Conservation (phyloP, 805 yeast species). For the Kodamaea fukazawae region DNA sequence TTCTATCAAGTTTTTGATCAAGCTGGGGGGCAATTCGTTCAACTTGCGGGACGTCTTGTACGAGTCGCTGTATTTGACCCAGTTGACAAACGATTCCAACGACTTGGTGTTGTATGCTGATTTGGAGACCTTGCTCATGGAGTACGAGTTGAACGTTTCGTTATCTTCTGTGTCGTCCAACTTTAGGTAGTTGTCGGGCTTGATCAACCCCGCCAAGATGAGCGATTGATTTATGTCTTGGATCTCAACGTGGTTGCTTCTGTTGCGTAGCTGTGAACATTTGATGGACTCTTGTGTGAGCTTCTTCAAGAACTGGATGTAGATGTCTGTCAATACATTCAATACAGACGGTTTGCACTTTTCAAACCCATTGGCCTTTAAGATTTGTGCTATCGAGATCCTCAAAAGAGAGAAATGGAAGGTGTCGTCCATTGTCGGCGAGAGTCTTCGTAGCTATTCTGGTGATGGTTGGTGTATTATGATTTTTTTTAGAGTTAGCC, state of each 20-base stretch:
- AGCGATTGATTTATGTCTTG: slow-evolving; percentile 75
- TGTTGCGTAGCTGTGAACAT: slow-evolving; percentile 45
- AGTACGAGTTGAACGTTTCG: slow-evolving; percentile 13
- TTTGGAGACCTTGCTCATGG: slow-evolving; percentile 14
- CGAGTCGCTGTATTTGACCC: slow-evolving; percentile 33
- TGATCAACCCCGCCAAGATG: slow-evolving; percentile 57
- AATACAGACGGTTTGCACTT: slow-evolving; percentile 67
- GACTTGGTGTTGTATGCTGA: slow-evolving; percentile 34
- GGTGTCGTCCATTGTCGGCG: slow-evolving; percentile 42
- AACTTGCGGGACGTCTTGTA: slow-evolving; percentile 21
- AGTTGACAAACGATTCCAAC: slow-evolving; percentile 34
- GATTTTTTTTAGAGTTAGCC: no score
- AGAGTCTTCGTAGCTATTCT: no score
- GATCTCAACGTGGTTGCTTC: slow-evolving; percentile 43
- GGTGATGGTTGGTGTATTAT: no score
- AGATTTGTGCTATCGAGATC: slow-evolving; percentile 49
- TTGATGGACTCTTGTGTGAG: slow-evolving; percentile 49
- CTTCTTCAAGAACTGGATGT: slow-evolving; percentile 58
- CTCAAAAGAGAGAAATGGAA: slow-evolving; percentile 39
- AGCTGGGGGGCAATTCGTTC: slow-evolving; percentile 28
- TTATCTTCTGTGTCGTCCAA: slow-evolving; percentile 29
- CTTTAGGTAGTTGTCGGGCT: slow-evolving; percentile 56
- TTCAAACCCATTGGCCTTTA: slow-evolving; percentile 83
- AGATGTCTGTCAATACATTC: slow-evolving; percentile 75
- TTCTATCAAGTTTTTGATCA: slow-evolving; percentile 34